These are phyloP conservation scores for Cyberlindnera subsufficiens DNA, from an alignment of 805 yeast genomes.

Conservation along the genomic window DNA sequence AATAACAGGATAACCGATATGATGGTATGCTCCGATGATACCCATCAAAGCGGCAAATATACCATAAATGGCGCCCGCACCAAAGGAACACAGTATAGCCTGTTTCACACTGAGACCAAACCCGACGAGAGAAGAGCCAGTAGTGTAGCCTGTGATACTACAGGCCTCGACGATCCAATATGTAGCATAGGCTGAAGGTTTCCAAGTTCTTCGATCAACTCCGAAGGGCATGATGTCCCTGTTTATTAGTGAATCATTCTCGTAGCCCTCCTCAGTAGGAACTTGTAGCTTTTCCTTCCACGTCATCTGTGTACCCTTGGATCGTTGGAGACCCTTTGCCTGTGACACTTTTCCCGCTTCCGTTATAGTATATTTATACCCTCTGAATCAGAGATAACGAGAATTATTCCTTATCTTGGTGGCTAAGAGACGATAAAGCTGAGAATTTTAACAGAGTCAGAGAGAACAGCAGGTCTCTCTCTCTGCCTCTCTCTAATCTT, in stretches of 20 bases:
- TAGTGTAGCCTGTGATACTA: slow-evolving; percentile 32
- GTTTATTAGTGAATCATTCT: slow-evolving; percentile 28
- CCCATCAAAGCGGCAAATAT: slow-evolving; percentile 22
- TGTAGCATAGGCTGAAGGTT: slow-evolving; percentile 26
- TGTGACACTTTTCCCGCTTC: too few species aligned
- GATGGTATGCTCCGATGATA: slow-evolving; percentile 25
- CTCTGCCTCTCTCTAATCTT: too few species aligned
- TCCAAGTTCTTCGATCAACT: slow-evolving; percentile 31
- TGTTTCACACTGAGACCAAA: slow-evolving; percentile 24
- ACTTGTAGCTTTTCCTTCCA: slow-evolving; percentile 19
- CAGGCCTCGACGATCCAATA: slow-evolving; percentile 35
- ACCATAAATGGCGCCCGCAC: slow-evolving; percentile 25
- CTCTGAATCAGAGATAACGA: not conserved
- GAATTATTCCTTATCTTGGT: too few species aligned
- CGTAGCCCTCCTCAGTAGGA: slow-evolving; percentile 21
- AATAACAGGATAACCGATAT: slow-evolving; percentile 32
- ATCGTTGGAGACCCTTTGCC: not conserved
- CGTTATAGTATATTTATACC: not conserved
- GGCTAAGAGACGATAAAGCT: too few species aligned
- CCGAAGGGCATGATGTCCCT: slow-evolving; percentile 35
- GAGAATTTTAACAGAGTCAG: too few species aligned
- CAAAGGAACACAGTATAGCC: slow-evolving; percentile 21
- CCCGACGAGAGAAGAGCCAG: slow-evolving; percentile 25
- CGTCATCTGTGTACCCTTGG: too few species aligned
- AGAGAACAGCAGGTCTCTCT: too few species aligned